Percentiles rank a stretch among this genome's conserved stretches.
Conservation (phyloP, 2,329 filamentous ascomycete genomes). For the Botrytis medusae region DNA sequence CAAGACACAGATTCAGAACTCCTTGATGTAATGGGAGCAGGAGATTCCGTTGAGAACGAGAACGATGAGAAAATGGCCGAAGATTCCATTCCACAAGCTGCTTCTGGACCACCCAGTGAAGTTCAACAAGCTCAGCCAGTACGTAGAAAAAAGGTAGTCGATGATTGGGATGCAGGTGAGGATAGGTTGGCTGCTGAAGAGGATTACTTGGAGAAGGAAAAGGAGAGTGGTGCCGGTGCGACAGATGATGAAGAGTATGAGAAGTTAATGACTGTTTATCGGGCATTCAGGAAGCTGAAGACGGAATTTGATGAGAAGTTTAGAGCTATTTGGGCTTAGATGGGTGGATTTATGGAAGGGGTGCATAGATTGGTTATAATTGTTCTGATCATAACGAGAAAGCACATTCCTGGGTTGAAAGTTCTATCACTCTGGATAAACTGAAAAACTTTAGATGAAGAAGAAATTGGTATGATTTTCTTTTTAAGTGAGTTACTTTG, state of each 20-base stretch:
- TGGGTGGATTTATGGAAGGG: not conserved
- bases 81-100: conserved; percentile 26
- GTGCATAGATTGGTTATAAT: not conserved
- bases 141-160: conserved; percentile 43
- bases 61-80: conserved; percentile 40
- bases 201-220: conserved; percentile 38
- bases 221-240: conserved; percentile 38
- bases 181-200: conserved; percentile 43
- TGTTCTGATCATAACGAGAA: not conserved
- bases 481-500: not conserved
- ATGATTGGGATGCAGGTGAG: conserved; percentile 51
- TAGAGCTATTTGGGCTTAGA: conserved; percentile 36
- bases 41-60: conserved; percentile 49
- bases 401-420: not conserved
- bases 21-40: conserved; percentile 48
- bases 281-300: conserved; percentile 57
- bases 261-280: conserved; percentile 55
- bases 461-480: not conserved
- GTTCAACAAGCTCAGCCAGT: conserved; percentile 23
- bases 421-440: not conserved
- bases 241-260: conserved; percentile 44
- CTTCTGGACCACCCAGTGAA: conserved; percentile 13
- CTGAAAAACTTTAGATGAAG: not conserved
- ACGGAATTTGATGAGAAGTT: conserved; percentile 65
- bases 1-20: conserved; percentile 49